A percentile compares a stretch with the other conserved stretches of the same genome.
These are phyloP conservation scores for Dichotomopilus funicola DNA, from an alignment of 2,329 filamentous ascomycete genomes.

Conservation along the genomic window DNA sequence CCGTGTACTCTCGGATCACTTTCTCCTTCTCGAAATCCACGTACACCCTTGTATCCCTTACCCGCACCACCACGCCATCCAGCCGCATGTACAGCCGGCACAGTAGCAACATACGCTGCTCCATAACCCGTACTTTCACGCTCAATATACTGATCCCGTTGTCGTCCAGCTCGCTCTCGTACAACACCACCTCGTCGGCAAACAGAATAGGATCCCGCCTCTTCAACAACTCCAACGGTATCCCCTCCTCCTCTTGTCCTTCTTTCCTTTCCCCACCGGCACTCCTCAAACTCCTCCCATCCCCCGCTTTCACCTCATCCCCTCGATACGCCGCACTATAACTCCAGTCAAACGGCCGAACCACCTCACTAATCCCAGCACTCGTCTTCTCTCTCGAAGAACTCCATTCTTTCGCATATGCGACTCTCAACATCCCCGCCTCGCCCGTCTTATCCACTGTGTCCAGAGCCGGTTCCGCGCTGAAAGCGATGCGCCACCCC, in stretches of 20 bases:
- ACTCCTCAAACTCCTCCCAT: background rate
- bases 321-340: constrained; percentile 87
- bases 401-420: constrained; percentile 83
- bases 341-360: constrained; percentile 97
- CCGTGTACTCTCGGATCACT: constrained; percentile 83
- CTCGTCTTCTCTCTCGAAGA: constrained; percentile 64
- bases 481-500: constrained; percentile 77
- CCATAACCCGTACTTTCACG: constrained; percentile 91
- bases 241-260: constrained; percentile 29
- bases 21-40: constrained; percentile 76
- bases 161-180: constrained; percentile 95
- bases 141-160: constrained; percentile 90
- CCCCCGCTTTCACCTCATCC: constrained; percentile 4
- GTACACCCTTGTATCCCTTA: constrained; percentile 87
- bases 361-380: constrained; percentile 84
- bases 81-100: constrained; percentile 86
- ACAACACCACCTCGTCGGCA: constrained; percentile 92
- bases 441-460: constrained; percentile 86
- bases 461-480: constrained; percentile 81
- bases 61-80: constrained; percentile 79
- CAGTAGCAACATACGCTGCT: constrained; percentile 76
- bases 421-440: constrained; percentile 80
- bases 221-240: constrained; percentile 81
- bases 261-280: background rate
- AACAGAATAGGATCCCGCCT: constrained; percentile 90